Percentiles rank a stretch among this genome's conserved stretches.
Conservation (phyloP, 2,329 filamentous ascomycete species). For the Sclerotiophoma versabilis region DNA sequence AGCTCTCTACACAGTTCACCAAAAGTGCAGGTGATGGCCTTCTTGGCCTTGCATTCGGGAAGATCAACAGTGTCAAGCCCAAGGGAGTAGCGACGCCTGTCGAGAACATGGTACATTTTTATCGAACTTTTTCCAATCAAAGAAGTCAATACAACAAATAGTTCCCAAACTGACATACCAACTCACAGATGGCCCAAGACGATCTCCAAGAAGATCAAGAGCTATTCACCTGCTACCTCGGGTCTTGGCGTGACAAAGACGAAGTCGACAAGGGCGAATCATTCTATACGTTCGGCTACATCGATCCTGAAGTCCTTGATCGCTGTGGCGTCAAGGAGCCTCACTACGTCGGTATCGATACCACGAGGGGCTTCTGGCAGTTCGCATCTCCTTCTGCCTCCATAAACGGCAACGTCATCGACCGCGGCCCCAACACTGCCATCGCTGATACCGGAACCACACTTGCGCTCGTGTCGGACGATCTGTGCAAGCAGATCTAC, state of each 20-base stretch:
- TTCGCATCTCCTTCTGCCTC: conserved; percentile 65
- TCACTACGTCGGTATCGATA: conserved; percentile 68
- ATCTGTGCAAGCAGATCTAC: conserved; percentile 68
- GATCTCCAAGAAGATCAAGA: conserved; percentile 59
- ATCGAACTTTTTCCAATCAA: not conserved
- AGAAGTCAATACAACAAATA: no score
- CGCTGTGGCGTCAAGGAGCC: conserved; percentile 62
- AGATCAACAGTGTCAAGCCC: conserved; percentile 63
- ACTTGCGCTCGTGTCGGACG: conserved; percentile 69
- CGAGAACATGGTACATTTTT: conserved; percentile 55
- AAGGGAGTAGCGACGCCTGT: conserved; percentile 61
- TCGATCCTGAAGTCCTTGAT: conserved; percentile 68
- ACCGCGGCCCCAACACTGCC: conserved; percentile 65
- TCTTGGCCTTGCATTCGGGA: conserved; percentile 65
- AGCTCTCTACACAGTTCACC: conserved; percentile 61
- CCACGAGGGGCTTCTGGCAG: conserved; percentile 72
- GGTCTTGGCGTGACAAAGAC: conserved; percentile 60
- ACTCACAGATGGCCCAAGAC: conserved; percentile 56
- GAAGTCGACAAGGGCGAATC: conserved; percentile 53
- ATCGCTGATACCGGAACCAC: conserved; percentile 78
- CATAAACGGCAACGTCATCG: conserved; percentile 63
- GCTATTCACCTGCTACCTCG: conserved; percentile 71
- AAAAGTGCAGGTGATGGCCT: conserved; percentile 64
- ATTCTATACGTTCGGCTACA: conserved; percentile 78
- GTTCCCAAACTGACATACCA: not conserved